These are phyloP conservation scores for Arabidopsis lyrata DNA, from an alignment of 441 rosid genomes.

Conservation along the genomic window DNA sequence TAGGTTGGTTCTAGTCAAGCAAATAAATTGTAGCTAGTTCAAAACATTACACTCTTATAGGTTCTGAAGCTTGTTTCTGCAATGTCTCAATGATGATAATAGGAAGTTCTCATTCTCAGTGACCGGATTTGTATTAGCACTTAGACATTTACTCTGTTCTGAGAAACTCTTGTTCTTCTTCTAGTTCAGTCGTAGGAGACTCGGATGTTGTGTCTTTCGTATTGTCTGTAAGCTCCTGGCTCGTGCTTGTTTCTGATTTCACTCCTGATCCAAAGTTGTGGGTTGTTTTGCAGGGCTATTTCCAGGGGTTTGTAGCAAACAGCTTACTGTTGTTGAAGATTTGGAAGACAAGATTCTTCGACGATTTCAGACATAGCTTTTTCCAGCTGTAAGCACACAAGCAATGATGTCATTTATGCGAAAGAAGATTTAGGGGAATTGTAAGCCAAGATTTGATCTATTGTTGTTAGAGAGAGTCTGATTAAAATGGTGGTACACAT, in stretches of 20 bases:
- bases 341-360: conserved; percentile 29
- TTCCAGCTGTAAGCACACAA: conserved; percentile 31
- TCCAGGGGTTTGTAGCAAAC: conserved; percentile 30
- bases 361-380: conserved; percentile 5
- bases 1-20: not conserved
- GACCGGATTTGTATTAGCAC: not conserved
- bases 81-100: not conserved
- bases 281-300: conserved; percentile 30
- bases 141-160: conserved; percentile 9
- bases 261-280: conserved; percentile 18
- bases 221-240: not conserved
- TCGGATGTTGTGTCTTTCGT: not conserved
- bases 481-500: conserved; percentile 33
- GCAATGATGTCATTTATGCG: conserved; percentile 13
- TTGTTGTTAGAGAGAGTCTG: conserved; percentile 35
- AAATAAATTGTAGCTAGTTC: not conserved
- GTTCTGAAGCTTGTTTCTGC: conserved; percentile 5
- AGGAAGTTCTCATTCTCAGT: conserved; percentile 2
- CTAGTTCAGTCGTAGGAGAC: not conserved
- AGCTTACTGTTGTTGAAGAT: conserved; percentile 37
- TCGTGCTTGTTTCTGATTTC: not conserved
- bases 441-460: conserved; percentile 17
- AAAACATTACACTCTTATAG: not conserved
- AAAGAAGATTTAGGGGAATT: conserved; percentile 11
- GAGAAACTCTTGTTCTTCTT: conserved; percentile 9